phyloP scores from a whole-genome alignment of 1,284 basidiomycete genomes.

The Meripilus lineatus region DNA sequence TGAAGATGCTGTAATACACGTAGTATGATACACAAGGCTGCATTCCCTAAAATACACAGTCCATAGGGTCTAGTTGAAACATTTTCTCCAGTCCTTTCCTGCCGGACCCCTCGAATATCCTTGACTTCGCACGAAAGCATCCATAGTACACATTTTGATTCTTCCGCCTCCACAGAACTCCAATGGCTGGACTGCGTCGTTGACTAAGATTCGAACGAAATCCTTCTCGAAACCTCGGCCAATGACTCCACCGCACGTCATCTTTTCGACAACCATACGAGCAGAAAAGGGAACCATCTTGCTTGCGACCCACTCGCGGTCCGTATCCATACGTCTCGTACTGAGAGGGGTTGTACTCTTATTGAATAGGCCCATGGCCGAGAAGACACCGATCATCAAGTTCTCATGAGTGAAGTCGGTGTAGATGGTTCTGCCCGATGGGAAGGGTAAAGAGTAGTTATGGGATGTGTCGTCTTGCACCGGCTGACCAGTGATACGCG shows the following conservation, averaged over 20 bases:
- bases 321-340: conserved; percentile 32
- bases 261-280: conserved; percentile 58
- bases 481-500: conserved; percentile 58
- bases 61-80: too few species aligned
- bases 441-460: conserved; percentile 78
- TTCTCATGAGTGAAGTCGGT: conserved; percentile 83
- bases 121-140: conserved; percentile 69
- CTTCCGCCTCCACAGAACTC: conserved; percentile 50
- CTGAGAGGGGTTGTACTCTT: conserved; percentile 32
- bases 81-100: too few species aligned
- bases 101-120: conserved; percentile 56
- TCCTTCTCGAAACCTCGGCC: conserved; percentile 21
- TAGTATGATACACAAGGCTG: too few species aligned
- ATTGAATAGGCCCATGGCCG: conserved; percentile 66
- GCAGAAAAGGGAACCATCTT: conserved; percentile 60
- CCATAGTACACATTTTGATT: conserved; percentile 59
- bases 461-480: conserved; percentile 70
- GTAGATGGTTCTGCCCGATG: conserved; percentile 58
- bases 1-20: too few species aligned
- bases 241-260: conserved; percentile 36
- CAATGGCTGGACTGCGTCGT: conserved; percentile 62
- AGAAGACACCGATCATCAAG: conserved; percentile 70
- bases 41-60: too few species aligned
- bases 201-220: conserved; percentile 60
- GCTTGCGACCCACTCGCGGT: conserved; percentile 52